Percentiles rank a stretch among this genome's conserved stretches.
These are phyloP conservation scores for Kwoniella europaea DNA, from an alignment of 768 basidiomycete genomes.

Conservation along the genomic window DNA sequence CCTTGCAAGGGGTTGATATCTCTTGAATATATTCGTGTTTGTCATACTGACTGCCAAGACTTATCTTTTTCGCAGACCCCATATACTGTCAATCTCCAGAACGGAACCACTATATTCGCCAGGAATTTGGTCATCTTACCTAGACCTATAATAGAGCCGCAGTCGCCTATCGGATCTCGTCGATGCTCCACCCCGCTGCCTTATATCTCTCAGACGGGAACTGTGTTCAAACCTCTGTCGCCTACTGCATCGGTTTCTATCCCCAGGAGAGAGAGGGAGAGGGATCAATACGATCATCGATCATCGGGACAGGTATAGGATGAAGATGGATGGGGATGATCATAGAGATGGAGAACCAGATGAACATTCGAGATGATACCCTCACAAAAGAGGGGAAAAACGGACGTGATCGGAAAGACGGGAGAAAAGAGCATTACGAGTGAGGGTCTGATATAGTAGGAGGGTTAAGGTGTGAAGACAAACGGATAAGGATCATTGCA, in stretches of 20 bases:
- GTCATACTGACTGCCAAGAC: neutral
- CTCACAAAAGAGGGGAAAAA: too few species aligned
- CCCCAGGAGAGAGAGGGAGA: neutral
- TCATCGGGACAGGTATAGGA: neutral
- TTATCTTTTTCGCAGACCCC: neutral
- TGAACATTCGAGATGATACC: neutral
- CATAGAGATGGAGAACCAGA: neutral
- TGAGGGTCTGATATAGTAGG: neutral
- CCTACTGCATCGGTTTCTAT: neutral
- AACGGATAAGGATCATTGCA: neutral
- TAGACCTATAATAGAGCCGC: conserved; percentile 6
- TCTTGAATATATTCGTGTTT: neutral
- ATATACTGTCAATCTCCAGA: neutral
- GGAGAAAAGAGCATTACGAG: too few species aligned
- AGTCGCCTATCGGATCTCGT: neutral
- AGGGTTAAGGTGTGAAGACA: neutral
- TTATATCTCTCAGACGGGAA: too few species aligned
- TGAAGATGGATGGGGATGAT: neutral
- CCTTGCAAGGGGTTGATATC: too few species aligned
- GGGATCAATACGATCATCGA: neutral
- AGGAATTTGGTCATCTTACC: conserved; percentile 5
- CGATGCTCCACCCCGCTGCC: neutral
- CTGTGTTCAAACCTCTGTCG: neutral
- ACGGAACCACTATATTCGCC: conserved; percentile 11
- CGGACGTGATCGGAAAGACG: too few species aligned